Evolutionary conservation across 108 stramenopile genomes (phyloP), one percentile per base, ranked within the genome.

Genomic region (Nannochloropsis salina): DNA sequence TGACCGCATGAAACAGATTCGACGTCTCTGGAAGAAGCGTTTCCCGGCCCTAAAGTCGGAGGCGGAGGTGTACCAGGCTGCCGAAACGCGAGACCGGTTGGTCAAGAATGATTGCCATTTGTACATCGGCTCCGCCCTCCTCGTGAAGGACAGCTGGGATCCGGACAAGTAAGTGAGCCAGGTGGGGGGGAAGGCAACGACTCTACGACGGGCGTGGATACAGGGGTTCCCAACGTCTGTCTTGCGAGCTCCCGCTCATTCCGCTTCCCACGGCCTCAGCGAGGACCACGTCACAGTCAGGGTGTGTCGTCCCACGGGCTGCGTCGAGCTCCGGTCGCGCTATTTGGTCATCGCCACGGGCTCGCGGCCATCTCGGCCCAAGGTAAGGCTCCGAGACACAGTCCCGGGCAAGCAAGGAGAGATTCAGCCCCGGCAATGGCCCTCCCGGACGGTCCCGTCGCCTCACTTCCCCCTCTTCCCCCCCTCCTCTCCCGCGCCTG

Each of bases 11-110:
- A 86, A 82, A 5, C 89, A 89, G 45, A 86, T 86, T 80, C 83
- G 83, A 21, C 51, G 86, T 20, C 44, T 89, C 86, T 89, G 89
- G 89, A 74, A 74, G 20, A 41, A 41, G 43, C 31, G 86, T 0
- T 89, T 86, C 80, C 89, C 89, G 41, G 85, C 85, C 9, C 80
- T 89, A 40, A 45, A 83, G n/a, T 47, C 82, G 9, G 80, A 89
- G 45, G 89, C 89, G 31, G 89, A 89, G 74, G 89, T 89, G 43
- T 51, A 86, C 44, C 88, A 88, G 88, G 83, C 84, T 21, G 80
- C 80, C 15, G 89, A 89, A 80, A 84, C 86, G 80, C 82, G 85
- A 20, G 85, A 89, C 6, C 45, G 88, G n/a, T 47, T 88, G 11
- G 45, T 79, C 42, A 85, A 82, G 43, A 88, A 85, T 81, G 81